Conservation (phyloP, 2,329 filamentous ascomycete species). For the Penicillium brevicompactum region DNA sequence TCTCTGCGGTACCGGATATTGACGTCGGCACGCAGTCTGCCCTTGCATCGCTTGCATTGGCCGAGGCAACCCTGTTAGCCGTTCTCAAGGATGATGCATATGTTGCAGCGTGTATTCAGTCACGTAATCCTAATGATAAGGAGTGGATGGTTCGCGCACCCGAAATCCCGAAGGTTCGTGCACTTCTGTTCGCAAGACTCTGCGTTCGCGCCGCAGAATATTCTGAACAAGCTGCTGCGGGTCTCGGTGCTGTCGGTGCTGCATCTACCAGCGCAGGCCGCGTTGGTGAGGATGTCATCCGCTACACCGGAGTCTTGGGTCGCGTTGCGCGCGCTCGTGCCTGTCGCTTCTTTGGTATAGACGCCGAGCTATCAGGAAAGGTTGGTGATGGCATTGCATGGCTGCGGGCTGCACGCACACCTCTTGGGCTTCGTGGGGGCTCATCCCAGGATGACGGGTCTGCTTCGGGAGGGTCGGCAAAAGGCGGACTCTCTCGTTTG, state of each 20-base stretch:
- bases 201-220: constrained; percentile 89
- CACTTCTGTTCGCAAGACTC: constrained; percentile 81
- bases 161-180: constrained; percentile 83
- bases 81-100: constrained; percentile 96
- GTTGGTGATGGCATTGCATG: constrained; percentile 85
- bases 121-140: constrained; percentile 77
- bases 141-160: constrained; percentile 98
- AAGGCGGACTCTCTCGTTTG: constrained; percentile 53
- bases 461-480: constrained; percentile 2
- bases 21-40: constrained; percentile 45
- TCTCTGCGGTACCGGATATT: constrained; percentile 47
- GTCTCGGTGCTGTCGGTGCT: constrained; percentile 44
- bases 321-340: constrained; percentile 79
- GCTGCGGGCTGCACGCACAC: constrained; percentile 74
- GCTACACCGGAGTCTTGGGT: constrained; percentile 75
- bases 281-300: constrained; percentile 66
- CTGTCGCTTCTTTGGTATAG: constrained; percentile 86
- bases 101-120: constrained; percentile 76
- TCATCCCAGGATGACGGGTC: constrained; percentile 3
- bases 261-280: constrained; percentile 23
- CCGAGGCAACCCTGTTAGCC: constrained; percentile 86
- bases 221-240: constrained; percentile 68
- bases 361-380: constrained; percentile 80
- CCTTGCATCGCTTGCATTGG: constrained; percentile 64
- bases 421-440: constrained; percentile 65